phyloP scores from a whole-genome alignment of 148 eudicot species.

The Nepenthes gracilis region DNA sequence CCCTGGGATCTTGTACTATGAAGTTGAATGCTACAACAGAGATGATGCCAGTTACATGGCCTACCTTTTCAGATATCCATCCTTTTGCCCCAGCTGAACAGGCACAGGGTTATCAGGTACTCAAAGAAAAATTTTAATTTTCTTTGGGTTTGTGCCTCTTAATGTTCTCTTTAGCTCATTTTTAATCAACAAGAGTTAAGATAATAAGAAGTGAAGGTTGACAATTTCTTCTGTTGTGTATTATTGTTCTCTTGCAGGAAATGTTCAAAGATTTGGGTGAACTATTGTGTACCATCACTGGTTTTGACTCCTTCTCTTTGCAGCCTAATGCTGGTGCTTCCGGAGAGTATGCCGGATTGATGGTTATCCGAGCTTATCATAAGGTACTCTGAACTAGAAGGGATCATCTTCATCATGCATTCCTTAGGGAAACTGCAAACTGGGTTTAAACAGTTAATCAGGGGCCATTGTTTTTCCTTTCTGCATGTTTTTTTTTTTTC shows the following conservation, averaged over 20 bases:
- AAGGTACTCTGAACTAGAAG: conserved; percentile 28
- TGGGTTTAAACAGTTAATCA: too few species aligned
- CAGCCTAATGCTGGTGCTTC: conserved; percentile 99
- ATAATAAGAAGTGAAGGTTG: too few species aligned
- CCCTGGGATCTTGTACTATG: conserved; percentile 98
- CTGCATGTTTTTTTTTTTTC: too few species aligned
- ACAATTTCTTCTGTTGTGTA: not conserved
- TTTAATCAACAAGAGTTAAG: too few species aligned
- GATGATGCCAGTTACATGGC: conserved; percentile 99
- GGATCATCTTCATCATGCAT: not conserved
- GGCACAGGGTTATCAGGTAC: conserved; percentile 87
- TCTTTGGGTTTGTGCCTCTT: not conserved
- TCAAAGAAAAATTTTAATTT: not conserved
- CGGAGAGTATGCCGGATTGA: conserved; percentile 96
- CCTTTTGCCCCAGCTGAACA: conserved; percentile 93
- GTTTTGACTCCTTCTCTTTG: conserved; percentile 91
- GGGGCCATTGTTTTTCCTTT: too few species aligned
- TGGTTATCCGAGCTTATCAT: conserved; percentile 99
- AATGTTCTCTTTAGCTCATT: too few species aligned
- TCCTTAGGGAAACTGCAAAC: not conserved
- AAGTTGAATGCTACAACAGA: conserved; percentile 97
- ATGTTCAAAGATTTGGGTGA: conserved; percentile 83
- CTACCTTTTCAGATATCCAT: conserved; percentile 65
- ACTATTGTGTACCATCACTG: conserved; percentile 75
- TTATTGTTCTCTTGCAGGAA: conserved; percentile 37